Base-by-base conservation (phyloP, 768 basidiomycete genomes). In the Brasilioporus rufonigricans region DNA sequence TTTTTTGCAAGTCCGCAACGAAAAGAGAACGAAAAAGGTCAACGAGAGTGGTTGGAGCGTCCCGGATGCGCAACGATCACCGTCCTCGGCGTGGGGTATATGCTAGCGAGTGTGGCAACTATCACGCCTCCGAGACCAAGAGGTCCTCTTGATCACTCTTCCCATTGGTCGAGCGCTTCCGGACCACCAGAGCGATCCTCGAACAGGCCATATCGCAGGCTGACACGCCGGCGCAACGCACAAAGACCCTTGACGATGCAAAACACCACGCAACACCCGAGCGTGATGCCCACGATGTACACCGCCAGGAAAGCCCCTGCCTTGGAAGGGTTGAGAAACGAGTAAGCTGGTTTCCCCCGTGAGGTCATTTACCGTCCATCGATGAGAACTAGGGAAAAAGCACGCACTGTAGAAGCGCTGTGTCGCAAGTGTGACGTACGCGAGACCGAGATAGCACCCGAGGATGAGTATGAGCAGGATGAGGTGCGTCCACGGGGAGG, bases 361-460 rank as follows among this genome's bases (percentile, higher is more conserved):
- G 12, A 44, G 27, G 39, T 65, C 33, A 64, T 9, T 46, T 8
- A 16, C 29, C 21, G n/a, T 18, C n/a, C 32, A 11, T 31, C 21
- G 13, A 10, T 13, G 21, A 24, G 32, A 32, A 29, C n/a, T n/a
- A 2, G 48, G 76, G 23, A 3, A 3, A 0, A 18, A n/a, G n/a
- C 36, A 68, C 84, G 50, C 57, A 89, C 87, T 67, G 65, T 89
- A 90, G 62, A 86, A 79, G 0, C 81, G 80, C 62, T 86, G 84
- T 0, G 80, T 78, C 0, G 71, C 80, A 45, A 77, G 60, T 0
- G 86, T 87, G 50, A 91, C 77, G 60, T 89, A 91, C 12, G 87
- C 87, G 1, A 90, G 70, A 23, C 78, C 85, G 18, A 89, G 69
- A 61, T 90, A 91, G 3, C 69, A 61, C 0, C 59, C 80, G 11